Evolutionary conservation across 2,329 filamentous ascomycete species (phyloP), one percentile per base, ranked within the genome.

Genomic region (Ceratocystis albifundus): DNA sequence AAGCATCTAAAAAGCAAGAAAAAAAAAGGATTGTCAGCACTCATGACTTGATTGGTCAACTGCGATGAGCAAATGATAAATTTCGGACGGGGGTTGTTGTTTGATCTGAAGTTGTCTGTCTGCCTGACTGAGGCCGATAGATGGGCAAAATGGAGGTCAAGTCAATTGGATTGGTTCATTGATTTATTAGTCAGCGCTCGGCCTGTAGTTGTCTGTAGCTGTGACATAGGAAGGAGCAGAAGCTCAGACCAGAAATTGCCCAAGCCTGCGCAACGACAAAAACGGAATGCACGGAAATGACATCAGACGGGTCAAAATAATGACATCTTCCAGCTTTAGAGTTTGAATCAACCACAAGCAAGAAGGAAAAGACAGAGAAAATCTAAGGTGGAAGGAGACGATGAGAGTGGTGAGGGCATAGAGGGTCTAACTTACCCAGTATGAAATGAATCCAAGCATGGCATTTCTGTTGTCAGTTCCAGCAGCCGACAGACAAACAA

Each of bases 1-100:
- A 44, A 91, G 80, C 67, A 87, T 76, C 87, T 81, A 66, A 20
- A 53, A n/a, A 45, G 20, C 1, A 10, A 53, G n/a, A 8, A 57
- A 65, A 45, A 57, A 65, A 65, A 45, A 17, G 15, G 30, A 17
- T 25, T 5, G 7, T 45, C 15, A 22, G 46, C 46, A 17, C 17
- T 20, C 17, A 48, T 48, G n/a, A 48, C 17, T 30, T 25, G 5
- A 22, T 55, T 55, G 15, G n/a, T n/a, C 12, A 5, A 22, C 46
- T 55, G 20, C 20, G 12, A 28, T 55, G 20, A 17, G 8, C 4
- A 25, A 30, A 15, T n/a, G 50, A 41, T 12, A 12, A 41, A 41
- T 41, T 15, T 41, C 10, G 12, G 36, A 12, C 10, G 3, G 36
- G 10, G 4, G n/a, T n/a, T n/a, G n/a, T 41, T 41, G 36, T 15